Base-by-base conservation (phyloP, 2,329 filamentous ascomycete species). In the Diaporthe ampelina region DNA sequence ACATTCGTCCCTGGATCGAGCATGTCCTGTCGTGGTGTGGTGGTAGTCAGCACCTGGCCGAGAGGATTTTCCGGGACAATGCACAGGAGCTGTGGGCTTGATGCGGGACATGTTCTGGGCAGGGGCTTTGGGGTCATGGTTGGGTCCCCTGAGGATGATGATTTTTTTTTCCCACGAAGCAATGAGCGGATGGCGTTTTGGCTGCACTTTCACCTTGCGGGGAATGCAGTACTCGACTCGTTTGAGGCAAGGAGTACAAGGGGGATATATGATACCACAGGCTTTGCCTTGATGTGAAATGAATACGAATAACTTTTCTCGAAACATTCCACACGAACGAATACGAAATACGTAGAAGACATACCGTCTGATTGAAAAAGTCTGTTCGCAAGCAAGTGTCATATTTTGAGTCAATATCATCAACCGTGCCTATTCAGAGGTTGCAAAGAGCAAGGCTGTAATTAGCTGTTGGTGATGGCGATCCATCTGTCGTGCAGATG, bases 1-100 rank as follows among this genome's bases (percentile, higher is more conserved):
- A 92, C 77, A 88, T 91, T 29, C 83, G 80, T 61, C 87, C 87
- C 0, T 92, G 89, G 79, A 84, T 90, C 37, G 84, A 90, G 74
- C 84, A 81, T 70, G 88, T 89, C 65, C 79, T 92, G 72, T 82
- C 86, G 19, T 88, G 89, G 85, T 90, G 88, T 76, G 84, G 82
- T 1, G 81, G 83, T 1, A 83, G 87, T 70, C 81, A 83, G 7
- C 76, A 80, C 10, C 79, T 90, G 50, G 81, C 85, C 29, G 83
- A 88, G 70, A 85, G 86, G 65, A 78, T 92, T 0, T 91, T 92
- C 76, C 84, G 85, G 58, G 81, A 81, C 26, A 92, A 92, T 77
- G 88, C 90, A 0, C 85, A 90, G 78, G 84, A 86, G 50, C 79
- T 92, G 73, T 85, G 83, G 83, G 74, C 72, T 0, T 75, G 32